Percentiles rank a stretch among this genome's conserved stretches.
Evolutionary conservation across 257 asterid genomes (phyloP).

Genomic region (Schizonepeta tenuifolia): DNA sequence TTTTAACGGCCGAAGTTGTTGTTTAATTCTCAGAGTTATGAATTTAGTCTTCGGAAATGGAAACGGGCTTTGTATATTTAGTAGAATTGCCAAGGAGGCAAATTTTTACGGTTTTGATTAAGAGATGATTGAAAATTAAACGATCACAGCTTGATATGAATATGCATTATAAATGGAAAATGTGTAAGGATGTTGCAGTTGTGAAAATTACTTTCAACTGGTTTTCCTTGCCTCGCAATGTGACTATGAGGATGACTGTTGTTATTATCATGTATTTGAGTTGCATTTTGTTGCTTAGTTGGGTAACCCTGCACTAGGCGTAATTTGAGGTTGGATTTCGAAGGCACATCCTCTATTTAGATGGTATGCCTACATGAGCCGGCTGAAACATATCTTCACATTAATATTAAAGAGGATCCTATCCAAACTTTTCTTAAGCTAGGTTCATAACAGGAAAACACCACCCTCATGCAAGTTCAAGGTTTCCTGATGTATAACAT

Average conservation of each 20-base stretch:
- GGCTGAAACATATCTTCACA: background rate
- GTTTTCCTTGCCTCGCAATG: slow-evolving; percentile 1
- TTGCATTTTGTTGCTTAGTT: slow-evolving; percentile 15
- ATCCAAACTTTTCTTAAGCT: background rate
- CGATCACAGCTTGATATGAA: background rate
- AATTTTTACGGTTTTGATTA: background rate
- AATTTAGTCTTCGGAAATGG: background rate
- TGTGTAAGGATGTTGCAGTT: background rate
- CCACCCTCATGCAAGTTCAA: background rate
- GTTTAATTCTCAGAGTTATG: background rate
- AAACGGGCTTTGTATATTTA: background rate
- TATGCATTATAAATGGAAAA: background rate
- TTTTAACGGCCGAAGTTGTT: background rate
- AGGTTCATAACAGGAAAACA: background rate
- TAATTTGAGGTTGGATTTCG: slow-evolving; percentile 7
- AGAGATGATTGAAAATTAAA: background rate
- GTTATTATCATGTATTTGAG: slow-evolving; percentile 6
- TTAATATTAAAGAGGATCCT: background rate
- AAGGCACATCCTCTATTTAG: background rate
- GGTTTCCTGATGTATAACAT: background rate
- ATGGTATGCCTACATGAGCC: background rate
- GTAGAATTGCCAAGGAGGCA: background rate
- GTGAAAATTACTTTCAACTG: slow-evolving; percentile 4
- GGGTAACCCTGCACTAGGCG: background rate
- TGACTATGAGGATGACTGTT: background rate